phyloP scores from a whole-genome alignment of 352 stramenopile genomes.

The Phytophthora foliorum region DNA sequence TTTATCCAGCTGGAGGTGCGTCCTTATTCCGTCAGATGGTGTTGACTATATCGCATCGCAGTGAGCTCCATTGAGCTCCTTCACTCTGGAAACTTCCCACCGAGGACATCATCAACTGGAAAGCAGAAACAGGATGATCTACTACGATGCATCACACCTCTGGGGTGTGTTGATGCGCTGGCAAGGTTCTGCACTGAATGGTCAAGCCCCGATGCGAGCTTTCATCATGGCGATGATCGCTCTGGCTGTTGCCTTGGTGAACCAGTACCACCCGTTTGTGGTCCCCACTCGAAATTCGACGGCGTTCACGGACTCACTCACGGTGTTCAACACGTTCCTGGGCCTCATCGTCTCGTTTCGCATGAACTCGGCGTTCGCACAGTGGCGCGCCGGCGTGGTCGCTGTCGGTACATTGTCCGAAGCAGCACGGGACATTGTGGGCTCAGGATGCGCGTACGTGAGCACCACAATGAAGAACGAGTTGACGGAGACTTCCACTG shows the following conservation, averaged over 20 bases:
- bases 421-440: slow-evolving; percentile 73
- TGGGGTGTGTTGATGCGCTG: slow-evolving; percentile 69
- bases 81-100: slow-evolving; percentile 25
- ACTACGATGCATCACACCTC: slow-evolving; percentile 77
- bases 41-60: slow-evolving; percentile 30
- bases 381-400: slow-evolving; percentile 80
- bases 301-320: slow-evolving; percentile 82
- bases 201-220: slow-evolving; percentile 65
- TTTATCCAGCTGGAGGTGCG: slow-evolving; percentile 26
- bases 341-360: slow-evolving; percentile 84
- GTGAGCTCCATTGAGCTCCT: slow-evolving; percentile 3
- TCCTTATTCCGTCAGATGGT: slow-evolving; percentile 31
- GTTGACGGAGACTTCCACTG: slow-evolving; percentile 3
- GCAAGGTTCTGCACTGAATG: slow-evolving; percentile 83
- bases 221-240: slow-evolving; percentile 79
- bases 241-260: slow-evolving; percentile 52
- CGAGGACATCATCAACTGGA: too few relatives aligned
- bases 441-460: slow-evolving; percentile 72
- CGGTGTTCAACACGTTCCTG: slow-evolving; percentile 90
- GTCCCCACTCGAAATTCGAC: slow-evolving; percentile 71
- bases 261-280: slow-evolving; percentile 73
- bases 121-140: too few relatives aligned
- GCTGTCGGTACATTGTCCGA: slow-evolving; percentile 72
- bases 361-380: slow-evolving; percentile 83
- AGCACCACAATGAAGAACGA: slow-evolving; percentile 54